These are phyloP conservation scores for Polytrichum commune DNA, from an alignment of 225 moss, liverwort and hornwort genomes.

Conservation along the genomic window DNA sequence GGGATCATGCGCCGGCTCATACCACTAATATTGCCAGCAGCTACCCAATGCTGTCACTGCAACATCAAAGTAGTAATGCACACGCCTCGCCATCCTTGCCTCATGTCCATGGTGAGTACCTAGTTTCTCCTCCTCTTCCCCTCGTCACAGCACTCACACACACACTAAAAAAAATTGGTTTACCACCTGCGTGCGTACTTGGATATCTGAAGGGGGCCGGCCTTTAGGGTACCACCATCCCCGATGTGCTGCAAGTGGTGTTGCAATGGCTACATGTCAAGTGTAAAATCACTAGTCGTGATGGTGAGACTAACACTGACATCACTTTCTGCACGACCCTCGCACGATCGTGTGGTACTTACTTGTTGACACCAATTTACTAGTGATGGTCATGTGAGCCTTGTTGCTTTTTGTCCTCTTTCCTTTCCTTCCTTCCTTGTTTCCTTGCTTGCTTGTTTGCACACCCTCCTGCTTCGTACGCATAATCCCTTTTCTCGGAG, in stretches of 20 bases:
- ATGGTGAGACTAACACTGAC: neutral
- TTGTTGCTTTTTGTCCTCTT: neutral
- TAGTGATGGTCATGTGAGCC: no score
- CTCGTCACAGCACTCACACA: neutral
- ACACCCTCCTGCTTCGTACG: neutral
- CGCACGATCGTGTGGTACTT: neutral
- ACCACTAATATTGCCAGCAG: slow-evolving; percentile 11
- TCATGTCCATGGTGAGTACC: slow-evolving; percentile 33
- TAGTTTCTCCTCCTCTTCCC: neutral
- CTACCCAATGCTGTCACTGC: slow-evolving; percentile 40
- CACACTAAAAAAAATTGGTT: neutral
- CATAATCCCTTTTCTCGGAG: neutral
- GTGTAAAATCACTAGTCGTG: slow-evolving; percentile 3
- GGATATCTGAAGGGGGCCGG: neutral
- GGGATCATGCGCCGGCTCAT: slow-evolving; percentile 10
- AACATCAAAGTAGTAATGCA: slow-evolving; percentile 13
- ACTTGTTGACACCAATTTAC: neutral
- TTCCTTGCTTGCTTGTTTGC: neutral
- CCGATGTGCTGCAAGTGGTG: slow-evolving; percentile 3
- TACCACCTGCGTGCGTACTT: neutral
- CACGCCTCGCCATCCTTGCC: slow-evolving; percentile 28
- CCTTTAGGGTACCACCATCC: no score
- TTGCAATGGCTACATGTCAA: slow-evolving; percentile 9
- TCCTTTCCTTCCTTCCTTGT: neutral
- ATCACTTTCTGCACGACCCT: slow-evolving; percentile 1